Base-by-base conservation (phyloP, 2,329 filamentous ascomycete species). In the Corinectria fuckeliana region DNA sequence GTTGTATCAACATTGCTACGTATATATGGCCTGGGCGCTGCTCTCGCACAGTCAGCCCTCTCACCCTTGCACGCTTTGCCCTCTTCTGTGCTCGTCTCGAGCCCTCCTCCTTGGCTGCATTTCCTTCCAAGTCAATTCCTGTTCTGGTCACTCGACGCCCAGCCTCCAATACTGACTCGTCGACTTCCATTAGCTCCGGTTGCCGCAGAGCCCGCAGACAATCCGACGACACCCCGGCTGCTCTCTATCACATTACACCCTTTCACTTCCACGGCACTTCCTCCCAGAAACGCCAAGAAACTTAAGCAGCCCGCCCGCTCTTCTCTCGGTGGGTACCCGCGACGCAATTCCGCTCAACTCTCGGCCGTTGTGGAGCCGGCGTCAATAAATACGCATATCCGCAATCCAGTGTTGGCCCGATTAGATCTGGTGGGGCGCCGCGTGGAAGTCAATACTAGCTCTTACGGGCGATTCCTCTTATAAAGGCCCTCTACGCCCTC, bases 401-500 rank as follows among this genome's bases (percentile, higher is more conserved):
- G 54, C 58, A 58, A 44, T 50, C 58, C 64, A 59, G 60, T 60
- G 63, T 60, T 64, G 67, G 64, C 57, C 60, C 64, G 68, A 67
- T 68, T 68, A 69, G 65, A 71, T 71, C 67, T 68, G 58, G 68
- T 70, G 68, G 66, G 65, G 63, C 65, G 58, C 63, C 52, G 59
- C 60, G 65, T 69, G 67, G 64, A 68, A 64, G 57, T 44, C 52
- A 54, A 65, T 60, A 66, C 68, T 64, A 66, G 60, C 60, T 66
- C 64, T 66, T 56, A 60, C 61, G 23, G 64, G 55, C 60, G 61
- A 60, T 61, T 62, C 51, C 34, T 62, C 45, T 55, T 61, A 54
- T 58, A 60, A 60, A 61, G 48, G 45, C 60, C 56, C n/a, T 34
- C 62, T 51, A 45, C 41, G 56, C 56, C 57, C 50, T 50, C 64